Conservation (phyloP, 495 filamentous ascomycete species). For the Aspergillus panamensis region DNA sequence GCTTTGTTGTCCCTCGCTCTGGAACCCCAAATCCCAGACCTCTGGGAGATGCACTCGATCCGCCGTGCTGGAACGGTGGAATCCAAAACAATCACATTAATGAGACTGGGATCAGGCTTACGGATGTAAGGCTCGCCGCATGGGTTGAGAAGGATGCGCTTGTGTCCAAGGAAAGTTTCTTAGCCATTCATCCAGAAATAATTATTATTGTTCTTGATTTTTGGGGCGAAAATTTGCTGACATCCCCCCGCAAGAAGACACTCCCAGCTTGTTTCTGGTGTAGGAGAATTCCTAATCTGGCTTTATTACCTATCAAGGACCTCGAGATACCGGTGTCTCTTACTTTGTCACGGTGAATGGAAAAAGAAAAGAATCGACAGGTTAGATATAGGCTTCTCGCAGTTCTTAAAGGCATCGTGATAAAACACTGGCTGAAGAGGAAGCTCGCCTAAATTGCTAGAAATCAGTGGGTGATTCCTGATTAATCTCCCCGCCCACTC, state of each 20-base stretch:
- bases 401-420: neutral
- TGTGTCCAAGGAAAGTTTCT: neutral
- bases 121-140: neutral
- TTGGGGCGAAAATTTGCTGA: no score
- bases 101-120: neutral
- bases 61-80: constrained; percentile 11
- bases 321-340: no score
- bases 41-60: constrained; percentile 16
- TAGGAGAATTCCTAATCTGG: no score
- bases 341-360: neutral
- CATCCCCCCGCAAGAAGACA: neutral
- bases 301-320: no score
- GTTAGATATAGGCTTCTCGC: neutral
- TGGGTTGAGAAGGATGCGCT: neutral
- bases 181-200: neutral
- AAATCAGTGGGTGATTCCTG: constrained; percentile 3
- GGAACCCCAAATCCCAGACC: constrained; percentile 7
- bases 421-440: neutral
- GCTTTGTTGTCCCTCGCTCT: constrained; percentile 8
- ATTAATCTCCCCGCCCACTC: constrained; percentile 7
- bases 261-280: no score
- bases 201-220: no score
- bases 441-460: neutral
- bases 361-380: neutral
- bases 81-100: constrained; percentile 1